Percentiles rank a stretch among this genome's conserved stretches.
Evolutionary conservation across 2,329 filamentous ascomycete species (phyloP).

Genomic region (Simplicillium aogashimaense): DNA sequence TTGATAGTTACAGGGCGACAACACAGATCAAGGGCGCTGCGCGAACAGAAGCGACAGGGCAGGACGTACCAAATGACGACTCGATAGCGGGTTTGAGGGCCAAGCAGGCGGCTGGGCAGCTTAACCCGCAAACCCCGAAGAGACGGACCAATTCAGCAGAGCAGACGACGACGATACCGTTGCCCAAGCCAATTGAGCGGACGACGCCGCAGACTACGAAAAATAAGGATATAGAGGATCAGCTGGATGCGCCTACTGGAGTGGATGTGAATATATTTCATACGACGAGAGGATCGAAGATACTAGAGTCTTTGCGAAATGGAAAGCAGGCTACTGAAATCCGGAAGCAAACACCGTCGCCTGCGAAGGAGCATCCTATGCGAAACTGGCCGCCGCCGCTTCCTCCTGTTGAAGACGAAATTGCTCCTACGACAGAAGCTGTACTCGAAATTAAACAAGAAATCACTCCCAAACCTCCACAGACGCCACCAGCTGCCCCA

Average conservation of each 20-base stretch:
- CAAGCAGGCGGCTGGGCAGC: no score
- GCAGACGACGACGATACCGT: no score
- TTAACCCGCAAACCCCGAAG: no score
- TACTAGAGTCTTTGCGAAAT: conserved; percentile 28
- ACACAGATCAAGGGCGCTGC: conserved; percentile 28
- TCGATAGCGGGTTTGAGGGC: no score
- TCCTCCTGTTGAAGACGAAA: not conserved
- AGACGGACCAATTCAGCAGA: no score
- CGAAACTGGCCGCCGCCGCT: conserved; percentile 19
- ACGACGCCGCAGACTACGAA: conserved; percentile 1
- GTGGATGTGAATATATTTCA: conserved; percentile 39
- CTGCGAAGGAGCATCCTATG: conserved; percentile 25
- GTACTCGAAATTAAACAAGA: not conserved
- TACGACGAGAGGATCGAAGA: conserved; percentile 32
- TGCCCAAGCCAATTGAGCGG: no score
- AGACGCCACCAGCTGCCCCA: not conserved
- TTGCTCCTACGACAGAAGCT: not conserved
- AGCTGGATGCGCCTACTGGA: conserved; percentile 24
- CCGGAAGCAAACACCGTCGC: conserved; percentile 5
- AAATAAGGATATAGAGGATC: conserved; percentile 11
- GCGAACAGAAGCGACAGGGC: conserved; percentile 9
- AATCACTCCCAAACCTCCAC: no score
- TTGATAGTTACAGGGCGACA: conserved; percentile 39
- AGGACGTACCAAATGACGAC: not conserved
- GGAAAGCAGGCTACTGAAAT: conserved; percentile 4